Evolutionary conservation across 352 stramenopile species (phyloP), one percentile per base, ranked within the genome.

Genomic region (Heterotrichella gracilis): DNA sequence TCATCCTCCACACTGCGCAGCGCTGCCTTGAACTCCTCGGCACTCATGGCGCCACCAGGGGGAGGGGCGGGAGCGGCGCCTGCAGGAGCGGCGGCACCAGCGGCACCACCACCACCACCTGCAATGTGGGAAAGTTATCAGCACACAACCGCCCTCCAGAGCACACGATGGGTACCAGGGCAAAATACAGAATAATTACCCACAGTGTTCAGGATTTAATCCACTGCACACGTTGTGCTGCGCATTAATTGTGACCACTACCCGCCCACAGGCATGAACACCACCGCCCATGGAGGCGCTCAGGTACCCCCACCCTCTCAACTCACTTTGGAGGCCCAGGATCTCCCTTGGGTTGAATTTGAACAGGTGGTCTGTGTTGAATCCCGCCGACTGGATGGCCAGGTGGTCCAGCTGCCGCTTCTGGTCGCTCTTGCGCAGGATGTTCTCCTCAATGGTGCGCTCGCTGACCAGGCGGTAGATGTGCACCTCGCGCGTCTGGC

Each of bases 371-470:
- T 68, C 19, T 3, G 14, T 14, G 20, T 22, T 68, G 63, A 68
- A 68, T 3, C n/a, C 14, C 4, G 4, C 4, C 3, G 19, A 42
- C 63, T 75, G 78, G 78, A 92, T 84, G 14, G 86, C 87, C 1
- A 98, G 74, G 25, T 90, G 88, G 75, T 96, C 89, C 24, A 99
- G 79, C 70, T 97, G 89, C 0, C 86, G 81, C 78, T 97, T 97
- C 74, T 98, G 90, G 70, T 87, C 82, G 0, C 85, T 90, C 75
- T 97, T 97, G n/a, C 84, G 81, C n/a, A 99, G 74, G 71, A 99
- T 98, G 76, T 98, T 98, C 76, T 99, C 92, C 77, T 99, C 93
- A 25, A 99, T 90, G 0, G 92, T 95, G 74, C 93, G 82, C 69
- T 94, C 82, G 22, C 83, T 95, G 1, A 98, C 84, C 17, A 99